Evolutionary conservation across 2,329 filamentous ascomycete species (phyloP), one percentile per base, ranked within the genome.

Genomic region (Talaromyces piceae): DNA sequence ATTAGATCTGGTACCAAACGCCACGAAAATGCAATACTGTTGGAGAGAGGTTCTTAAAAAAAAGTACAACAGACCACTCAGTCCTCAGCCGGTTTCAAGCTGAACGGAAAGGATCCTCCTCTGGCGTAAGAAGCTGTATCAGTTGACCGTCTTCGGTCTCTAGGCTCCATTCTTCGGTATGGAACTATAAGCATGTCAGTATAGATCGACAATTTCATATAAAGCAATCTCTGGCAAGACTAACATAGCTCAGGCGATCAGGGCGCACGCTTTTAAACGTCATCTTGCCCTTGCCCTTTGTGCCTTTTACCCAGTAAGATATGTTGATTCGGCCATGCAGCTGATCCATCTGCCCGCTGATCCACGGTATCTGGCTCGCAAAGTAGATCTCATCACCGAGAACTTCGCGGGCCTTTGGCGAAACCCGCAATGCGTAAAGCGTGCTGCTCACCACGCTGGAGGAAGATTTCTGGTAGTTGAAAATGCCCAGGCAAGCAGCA

Each of bases 381-480:
- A 91, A 91, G 70, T 89, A 89, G 63, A 93, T 85, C 72, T 91
- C 84, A 69, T 96, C 88, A 57, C 93, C 93, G 25, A 98, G 80
- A 43, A 85, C 73, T 52, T 83, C 83, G 63, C 91, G 83, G 43
- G 90, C 93, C 53, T 76, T 73, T 2, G 80, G 73, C 52, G 86
- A 89, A 2, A 88, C 94, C 57, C 93, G 87, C 57, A 98, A 80
- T 1, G 91, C 87, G 76, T 97, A 98, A 25, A 98, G 80, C 4
- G 90, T 93, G 50, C 87, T 88, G 50, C 83, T 83, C n/a, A 96
- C 87, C 26, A 91, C 81, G 50, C 87, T 87, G 23, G 84, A 89
- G n/a, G 87, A 89, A 52, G 84, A 82, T 70, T 96, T 96, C 70
- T 98, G 91, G 80, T 98, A 97, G 79, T 98, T 98, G 86, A 98